These are phyloP conservation scores for Sugiyamaella lignohabitans DNA, from an alignment of 805 yeast species.

Conservation along the genomic window DNA sequence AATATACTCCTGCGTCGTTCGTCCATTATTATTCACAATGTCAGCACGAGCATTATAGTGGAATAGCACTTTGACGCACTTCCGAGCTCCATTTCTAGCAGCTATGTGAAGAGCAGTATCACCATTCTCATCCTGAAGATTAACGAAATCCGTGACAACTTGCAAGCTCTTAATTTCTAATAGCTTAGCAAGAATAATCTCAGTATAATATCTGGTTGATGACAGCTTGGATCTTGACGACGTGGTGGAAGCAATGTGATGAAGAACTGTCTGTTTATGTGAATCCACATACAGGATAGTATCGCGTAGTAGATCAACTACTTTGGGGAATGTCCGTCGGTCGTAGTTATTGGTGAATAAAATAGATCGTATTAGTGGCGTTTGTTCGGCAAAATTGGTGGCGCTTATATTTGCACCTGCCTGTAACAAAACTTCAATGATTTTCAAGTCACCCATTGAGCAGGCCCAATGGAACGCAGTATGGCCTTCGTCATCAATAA, in stretches of 20 bases:
- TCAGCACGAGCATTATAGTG: constrained; percentile 44
- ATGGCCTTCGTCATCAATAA: constrained; percentile 91
- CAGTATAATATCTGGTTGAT: constrained; percentile 78
- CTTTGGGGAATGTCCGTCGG: constrained; percentile 68
- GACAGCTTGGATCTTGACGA: constrained; percentile 62
- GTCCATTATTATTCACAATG: constrained; percentile 37
- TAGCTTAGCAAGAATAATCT: constrained; percentile 64
- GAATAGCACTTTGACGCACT: constrained; percentile 38
- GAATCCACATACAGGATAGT: constrained; percentile 76
- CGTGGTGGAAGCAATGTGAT: constrained; percentile 72
- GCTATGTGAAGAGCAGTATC: constrained; percentile 84
- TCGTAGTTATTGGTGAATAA: constrained; percentile 84
- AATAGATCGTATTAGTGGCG: constrained; percentile 79
- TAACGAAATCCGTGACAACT: constrained; percentile 41
- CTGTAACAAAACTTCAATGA: constrained; percentile 66
- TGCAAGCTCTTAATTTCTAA: constrained; percentile 58
- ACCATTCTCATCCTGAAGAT: constrained; percentile 76
- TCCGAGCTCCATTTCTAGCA: constrained; percentile 46
- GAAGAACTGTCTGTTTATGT: constrained; percentile 68
- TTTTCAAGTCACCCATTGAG: constrained; percentile 78
- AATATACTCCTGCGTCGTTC: constrained; percentile 36
- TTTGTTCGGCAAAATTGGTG: constrained; percentile 68
- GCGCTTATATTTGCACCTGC: constrained; percentile 66
- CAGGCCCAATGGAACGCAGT: constrained; percentile 98
- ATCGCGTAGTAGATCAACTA: constrained; percentile 68